A percentile compares a stretch with the other conserved stretches of the same genome.
These are phyloP conservation scores for Lipomyces oligophaga DNA, from an alignment of 805 yeast genomes.

Conservation along the genomic window DNA sequence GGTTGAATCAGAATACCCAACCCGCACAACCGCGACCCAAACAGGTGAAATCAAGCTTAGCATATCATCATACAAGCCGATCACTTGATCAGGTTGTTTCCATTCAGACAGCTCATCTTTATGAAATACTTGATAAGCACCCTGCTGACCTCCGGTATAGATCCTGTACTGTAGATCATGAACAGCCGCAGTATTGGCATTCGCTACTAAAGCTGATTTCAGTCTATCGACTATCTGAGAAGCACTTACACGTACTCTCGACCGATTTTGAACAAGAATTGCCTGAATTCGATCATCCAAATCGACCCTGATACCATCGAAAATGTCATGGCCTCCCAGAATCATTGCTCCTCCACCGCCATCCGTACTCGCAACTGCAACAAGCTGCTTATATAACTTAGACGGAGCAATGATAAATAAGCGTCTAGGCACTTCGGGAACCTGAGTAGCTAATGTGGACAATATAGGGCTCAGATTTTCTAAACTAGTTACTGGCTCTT, in stretches of 20 bases:
- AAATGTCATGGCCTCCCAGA: constrained; percentile 5
- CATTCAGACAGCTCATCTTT: constrained; percentile 5
- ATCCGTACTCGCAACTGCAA: too few species aligned
- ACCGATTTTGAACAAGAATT: constrained; percentile 1
- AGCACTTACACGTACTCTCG: constrained; percentile 3
- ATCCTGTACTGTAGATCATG: constrained; percentile 10
- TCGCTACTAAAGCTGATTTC: constrained; percentile 6
- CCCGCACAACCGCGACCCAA: constrained; percentile 6
- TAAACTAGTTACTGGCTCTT: background rate
- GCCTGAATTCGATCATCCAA: constrained; percentile 10
- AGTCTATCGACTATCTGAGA: constrained; percentile 6
- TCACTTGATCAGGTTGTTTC: constrained; percentile 7
- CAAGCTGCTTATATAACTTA: constrained; percentile 1
- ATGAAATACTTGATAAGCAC: constrained; percentile 7
- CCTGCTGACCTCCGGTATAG: constrained; percentile 7
- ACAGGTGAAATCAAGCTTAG: constrained; percentile 5
- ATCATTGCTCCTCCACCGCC: constrained; percentile 2
- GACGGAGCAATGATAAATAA: constrained; percentile 2
- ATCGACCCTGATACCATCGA: constrained; percentile 7
- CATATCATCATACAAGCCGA: constrained; percentile 11
- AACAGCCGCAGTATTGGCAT: constrained; percentile 2
- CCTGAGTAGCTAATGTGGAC: background rate
- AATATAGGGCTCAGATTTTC: background rate
- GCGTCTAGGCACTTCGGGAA: constrained; percentile 6
- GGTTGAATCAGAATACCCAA: constrained; percentile 4